These are phyloP conservation scores for Oxytropis ochrocephala DNA, from an alignment of 306 rosid genomes.

Conservation along the genomic window DNA sequence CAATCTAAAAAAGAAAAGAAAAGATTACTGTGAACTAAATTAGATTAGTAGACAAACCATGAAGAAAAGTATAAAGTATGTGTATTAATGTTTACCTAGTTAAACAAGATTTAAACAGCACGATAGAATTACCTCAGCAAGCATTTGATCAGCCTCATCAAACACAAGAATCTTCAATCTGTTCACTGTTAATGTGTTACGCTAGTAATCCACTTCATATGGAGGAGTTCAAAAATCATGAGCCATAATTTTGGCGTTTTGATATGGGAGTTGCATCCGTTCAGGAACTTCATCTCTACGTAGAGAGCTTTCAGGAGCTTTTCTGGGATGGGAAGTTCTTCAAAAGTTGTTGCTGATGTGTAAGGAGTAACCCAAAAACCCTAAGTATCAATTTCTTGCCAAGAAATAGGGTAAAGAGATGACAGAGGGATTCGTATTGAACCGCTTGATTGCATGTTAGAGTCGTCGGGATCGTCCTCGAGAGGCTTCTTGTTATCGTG, in stretches of 20 bases:
- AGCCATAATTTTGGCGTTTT: conserved; percentile 53
- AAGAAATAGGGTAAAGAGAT: not conserved
- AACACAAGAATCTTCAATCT: conserved; percentile 72
- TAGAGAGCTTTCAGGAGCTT: conserved; percentile 77
- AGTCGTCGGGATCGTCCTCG: conserved; percentile 72
- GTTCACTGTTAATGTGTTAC: conserved; percentile 41
- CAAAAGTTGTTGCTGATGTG: conserved; percentile 65
- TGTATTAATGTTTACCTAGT: not conserved
- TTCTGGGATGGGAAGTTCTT: conserved; percentile 52
- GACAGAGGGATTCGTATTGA: not conserved
- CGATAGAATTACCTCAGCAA: conserved; percentile 16
- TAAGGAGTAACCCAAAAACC: conserved; percentile 48
- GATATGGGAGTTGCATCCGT: conserved; percentile 23
- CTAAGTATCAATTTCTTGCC: not conserved
- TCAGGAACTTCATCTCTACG: conserved; percentile 77
- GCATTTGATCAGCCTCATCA: conserved; percentile 86
- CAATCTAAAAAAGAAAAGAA: not conserved
- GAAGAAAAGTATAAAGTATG: not conserved
- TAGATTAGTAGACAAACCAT: no score
- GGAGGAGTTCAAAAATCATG: conserved; percentile 93
- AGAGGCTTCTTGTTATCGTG: conserved; percentile 32
- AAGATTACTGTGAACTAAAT: not conserved
- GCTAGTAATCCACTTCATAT: conserved; percentile 61
- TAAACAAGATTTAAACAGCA: not conserved
- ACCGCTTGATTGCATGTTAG: conserved; percentile 65